phyloP scores from a whole-genome alignment of 2,329 filamentous ascomycete genomes.

The Oidium heveae region DNA sequence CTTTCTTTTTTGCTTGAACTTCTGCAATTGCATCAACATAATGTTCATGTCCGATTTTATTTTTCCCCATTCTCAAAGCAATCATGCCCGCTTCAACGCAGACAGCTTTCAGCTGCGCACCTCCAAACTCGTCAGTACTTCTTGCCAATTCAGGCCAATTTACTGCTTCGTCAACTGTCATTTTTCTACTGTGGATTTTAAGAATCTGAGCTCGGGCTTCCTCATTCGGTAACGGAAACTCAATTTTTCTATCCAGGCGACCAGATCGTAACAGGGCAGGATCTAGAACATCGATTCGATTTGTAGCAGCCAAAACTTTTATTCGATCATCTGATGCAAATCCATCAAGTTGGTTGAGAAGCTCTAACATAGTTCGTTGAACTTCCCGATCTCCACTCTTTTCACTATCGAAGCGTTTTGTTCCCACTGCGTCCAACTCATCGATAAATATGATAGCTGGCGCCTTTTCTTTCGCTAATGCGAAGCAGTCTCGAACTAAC shows the following conservation, averaged over 20 bases:
- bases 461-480: slow-evolving; percentile 92
- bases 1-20: slow-evolving; percentile 30
- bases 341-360: slow-evolving; percentile 93
- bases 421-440: slow-evolving; percentile 92
- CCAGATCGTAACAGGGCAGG: slow-evolving; percentile 77
- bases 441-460: slow-evolving; percentile 99
- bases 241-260: slow-evolving; percentile 87
- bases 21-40: slow-evolving; percentile 97
- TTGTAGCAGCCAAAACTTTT: slow-evolving; percentile 87
- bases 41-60: slow-evolving; percentile 93
- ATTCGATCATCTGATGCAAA: slow-evolving; percentile 94
- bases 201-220: slow-evolving; percentile 92
- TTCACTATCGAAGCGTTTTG: slow-evolving; percentile 95
- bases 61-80: slow-evolving; percentile 75
- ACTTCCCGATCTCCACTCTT: slow-evolving; percentile 97
- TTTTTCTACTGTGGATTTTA: slow-evolving; percentile 93
- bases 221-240: slow-evolving; percentile 94
- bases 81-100: slow-evolving; percentile 99
- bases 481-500: slow-evolving; percentile 90
- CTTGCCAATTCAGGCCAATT: slow-evolving; percentile 93
- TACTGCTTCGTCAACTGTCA: slow-evolving; percentile 79
- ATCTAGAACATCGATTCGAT: slow-evolving; percentile 82
- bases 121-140: slow-evolving; percentile 95
- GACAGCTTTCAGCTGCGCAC: slow-evolving; percentile 91
- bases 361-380: slow-evolving; percentile 93